Base-by-base conservation (phyloP, 2,329 filamentous ascomycete species). In the Fusarium kyushuense region DNA sequence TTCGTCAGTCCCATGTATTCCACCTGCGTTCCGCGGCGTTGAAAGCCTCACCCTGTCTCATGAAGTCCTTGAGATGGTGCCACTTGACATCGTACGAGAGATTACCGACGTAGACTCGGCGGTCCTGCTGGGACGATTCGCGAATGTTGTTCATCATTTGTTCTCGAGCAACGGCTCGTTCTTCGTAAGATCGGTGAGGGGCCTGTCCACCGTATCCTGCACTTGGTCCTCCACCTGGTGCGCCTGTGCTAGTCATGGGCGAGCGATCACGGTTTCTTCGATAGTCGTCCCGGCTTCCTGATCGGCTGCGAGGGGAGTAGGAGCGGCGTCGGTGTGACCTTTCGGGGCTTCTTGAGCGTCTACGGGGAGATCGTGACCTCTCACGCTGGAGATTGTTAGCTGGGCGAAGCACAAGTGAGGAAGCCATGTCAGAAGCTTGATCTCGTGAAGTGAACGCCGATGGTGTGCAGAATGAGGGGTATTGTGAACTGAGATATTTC, bases 31-130 rank as follows among this genome's bases (percentile, higher is more conserved):
- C 69, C 57, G 62, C 69, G 67, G 69, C 67, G 63, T 65, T 65
- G 63, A 73, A 68, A 71, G 73, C 72, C 91, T 85, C 86, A 98
- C 96, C 95, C 89, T 97, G 93, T 88, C 96, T 92, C 96, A 99
- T 99, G 80, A 98, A 98, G 85, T 99, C 96, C 86, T 99, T 99
- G 69, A 99, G 89, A 78, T 98, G 96, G 85, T 98, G 95, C 96
- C 96, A 99, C 86, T 99, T 99, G 80, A 99, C 96, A 86, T 99
- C 96, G 85, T 99, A 99, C 49, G 94, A 96, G 75, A 99, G 87
- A 80, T 99, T 99, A 82, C 96, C 96, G 79, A 99, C 96, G 80
- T 99, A 99, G 88, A 99, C 96, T 73, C 96, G 94, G 78, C 96
- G 95, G 86, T 99, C 96, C 83, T 99, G 96, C 80, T 98, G 96